These are phyloP conservation scores for Yamadazyma aaseri DNA, from an alignment of 1,139 yeast species.

Conservation along the genomic window DNA sequence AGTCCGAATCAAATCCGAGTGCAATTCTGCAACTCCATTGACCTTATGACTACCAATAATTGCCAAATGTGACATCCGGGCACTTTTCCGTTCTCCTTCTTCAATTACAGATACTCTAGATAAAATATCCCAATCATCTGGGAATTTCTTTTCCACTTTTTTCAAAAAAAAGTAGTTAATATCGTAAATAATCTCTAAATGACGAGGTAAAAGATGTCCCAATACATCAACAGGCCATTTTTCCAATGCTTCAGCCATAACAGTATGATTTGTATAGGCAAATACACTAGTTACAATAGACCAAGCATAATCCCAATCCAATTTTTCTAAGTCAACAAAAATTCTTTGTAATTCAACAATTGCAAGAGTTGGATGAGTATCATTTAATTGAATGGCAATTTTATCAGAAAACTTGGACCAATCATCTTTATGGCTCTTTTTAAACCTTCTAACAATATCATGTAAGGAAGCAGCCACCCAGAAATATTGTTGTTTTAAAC, in stretches of 20 bases:
- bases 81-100: constrained; percentile 75
- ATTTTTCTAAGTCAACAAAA: constrained; percentile 76
- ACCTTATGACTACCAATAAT: constrained; percentile 91
- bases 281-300: constrained; percentile 74
- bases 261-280: constrained; percentile 94
- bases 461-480: constrained; percentile 96
- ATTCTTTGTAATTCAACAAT: constrained; percentile 87
- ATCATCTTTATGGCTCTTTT: constrained; percentile 65
- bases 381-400: constrained; percentile 90
- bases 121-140: constrained; percentile 64
- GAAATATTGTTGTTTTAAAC: constrained; percentile 93
- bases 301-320: constrained; percentile 88
- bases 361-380: constrained; percentile 93
- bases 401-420: constrained; percentile 85
- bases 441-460: constrained; percentile 88
- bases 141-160: constrained; percentile 72
- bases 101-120: constrained; percentile 79
- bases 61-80: constrained; percentile 91
- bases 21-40: constrained; percentile 94
- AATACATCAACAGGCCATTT: constrained; percentile 90
- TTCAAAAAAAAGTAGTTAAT: constrained; percentile 80
- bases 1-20: constrained; percentile 84
- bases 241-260: constrained; percentile 91
- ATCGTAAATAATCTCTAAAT: constrained; percentile 85
- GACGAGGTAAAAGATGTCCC: constrained; percentile 82